Evolutionary conservation across 495 filamentous ascomycete species (phyloP).

Genomic region (Trichoderma erinaceum): DNA sequence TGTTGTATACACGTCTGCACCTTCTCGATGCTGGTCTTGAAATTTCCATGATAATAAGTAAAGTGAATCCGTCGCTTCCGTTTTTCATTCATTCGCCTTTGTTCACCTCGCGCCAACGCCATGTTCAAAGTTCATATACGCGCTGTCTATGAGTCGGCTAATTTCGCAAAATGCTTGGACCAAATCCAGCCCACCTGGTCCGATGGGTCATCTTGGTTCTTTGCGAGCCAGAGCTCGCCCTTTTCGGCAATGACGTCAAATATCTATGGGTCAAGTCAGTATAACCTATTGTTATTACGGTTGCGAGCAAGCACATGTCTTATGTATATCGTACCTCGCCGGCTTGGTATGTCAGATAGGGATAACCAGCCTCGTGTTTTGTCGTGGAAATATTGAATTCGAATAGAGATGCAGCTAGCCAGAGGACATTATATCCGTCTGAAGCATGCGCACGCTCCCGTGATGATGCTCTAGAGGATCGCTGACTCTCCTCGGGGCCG

Average conservation of each 20-base stretch:
- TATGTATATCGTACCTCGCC: conserved; percentile 59
- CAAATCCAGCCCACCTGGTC: conserved; percentile 93
- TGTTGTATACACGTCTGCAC: conserved; percentile 4
- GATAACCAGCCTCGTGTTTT: conserved; percentile 89
- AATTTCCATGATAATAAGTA: neutral
- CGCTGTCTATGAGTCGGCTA: conserved; percentile 47
- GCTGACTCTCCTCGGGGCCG: conserved; percentile 40
- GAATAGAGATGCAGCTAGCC: conserved; percentile 88
- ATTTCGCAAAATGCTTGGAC: conserved; percentile 91
- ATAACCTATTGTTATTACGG: conserved; percentile 20
- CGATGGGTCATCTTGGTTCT: conserved; percentile 84
- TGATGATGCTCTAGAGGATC: conserved; percentile 46
- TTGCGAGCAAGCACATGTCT: neutral
- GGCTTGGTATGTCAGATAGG: conserved; percentile 89
- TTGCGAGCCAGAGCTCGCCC: conserved; percentile 94
- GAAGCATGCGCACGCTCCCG: conserved; percentile 37
- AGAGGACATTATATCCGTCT: conserved; percentile 54
- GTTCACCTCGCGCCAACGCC: conserved; percentile 8
- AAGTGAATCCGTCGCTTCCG: conserved; percentile 1
- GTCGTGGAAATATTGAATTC: conserved; percentile 93
- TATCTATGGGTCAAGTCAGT: conserved; percentile 39
- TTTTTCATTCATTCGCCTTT: neutral
- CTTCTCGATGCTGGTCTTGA: neutral
- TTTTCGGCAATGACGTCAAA: conserved; percentile 92
- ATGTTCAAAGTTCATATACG: neutral